These are phyloP conservation scores for Sarocladium kiliense DNA, from an alignment of 2,329 filamentous ascomycete species.

Conservation along the genomic window DNA sequence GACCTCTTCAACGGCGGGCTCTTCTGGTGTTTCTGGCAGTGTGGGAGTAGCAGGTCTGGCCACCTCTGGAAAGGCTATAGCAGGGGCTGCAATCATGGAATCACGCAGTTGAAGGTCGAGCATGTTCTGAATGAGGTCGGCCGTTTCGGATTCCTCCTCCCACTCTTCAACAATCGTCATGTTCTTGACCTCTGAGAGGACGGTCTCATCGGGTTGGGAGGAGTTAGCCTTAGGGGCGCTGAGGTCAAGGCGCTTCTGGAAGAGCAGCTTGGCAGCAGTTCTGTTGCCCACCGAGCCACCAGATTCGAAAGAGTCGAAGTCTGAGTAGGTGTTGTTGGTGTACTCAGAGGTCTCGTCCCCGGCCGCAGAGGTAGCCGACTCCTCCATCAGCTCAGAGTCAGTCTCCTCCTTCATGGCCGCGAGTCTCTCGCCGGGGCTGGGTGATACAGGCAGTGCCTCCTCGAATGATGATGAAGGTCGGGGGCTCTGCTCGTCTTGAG, in stretches of 20 bases:
- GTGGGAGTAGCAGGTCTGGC: conserved; percentile 11
- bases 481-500: conserved; percentile 1
- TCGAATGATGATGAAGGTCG: neutral
- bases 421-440: neutral
- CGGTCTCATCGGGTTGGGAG: conserved; percentile 3
- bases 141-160: conserved; percentile 16
- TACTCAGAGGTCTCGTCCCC: conserved; percentile 4
- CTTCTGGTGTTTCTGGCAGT: conserved; percentile 19
- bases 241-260: conserved; percentile 7
- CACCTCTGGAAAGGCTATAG: neutral
- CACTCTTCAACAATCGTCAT: conserved; percentile 17
- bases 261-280: conserved; percentile 3
- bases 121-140: conserved; percentile 8
- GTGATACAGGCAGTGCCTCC: neutral
- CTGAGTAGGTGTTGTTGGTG: conserved; percentile 7
- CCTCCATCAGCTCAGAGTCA: neutral
- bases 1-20: conserved; percentile 12
- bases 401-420: neutral
- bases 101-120: conserved; percentile 5
- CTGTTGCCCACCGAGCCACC: conserved; percentile 5
- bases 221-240: conserved; percentile 11
- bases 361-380: conserved; percentile 1
- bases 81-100: neutral
- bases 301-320: conserved; percentile 9
- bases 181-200: conserved; percentile 13